Evolutionary conservation across 2,329 filamentous ascomycete genomes (phyloP), one percentile per base, ranked within the genome.

Genomic region (Alternaria longipes): DNA sequence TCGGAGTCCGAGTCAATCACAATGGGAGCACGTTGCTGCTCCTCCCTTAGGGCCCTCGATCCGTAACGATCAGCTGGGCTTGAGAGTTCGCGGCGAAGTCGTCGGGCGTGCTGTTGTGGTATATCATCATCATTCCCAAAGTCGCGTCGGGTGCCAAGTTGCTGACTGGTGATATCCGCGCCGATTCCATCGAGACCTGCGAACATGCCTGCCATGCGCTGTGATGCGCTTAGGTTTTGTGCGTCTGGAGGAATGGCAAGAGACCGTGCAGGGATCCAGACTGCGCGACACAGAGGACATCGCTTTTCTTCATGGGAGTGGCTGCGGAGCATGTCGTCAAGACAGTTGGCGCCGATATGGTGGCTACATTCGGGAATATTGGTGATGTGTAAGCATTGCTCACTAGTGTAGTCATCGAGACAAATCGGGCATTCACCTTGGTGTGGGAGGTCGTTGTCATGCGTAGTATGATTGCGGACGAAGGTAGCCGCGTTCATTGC

Each of bases 201-300:
- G 34, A 54, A 36, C 22, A 34, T 36, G 12, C n/a, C 34, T 42
- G 51, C 20, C 47, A 49, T 50, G 16, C 28, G 30, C 14, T 28
- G 34, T 28, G 28, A 53, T 14, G 12, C 38, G 18, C 16, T 20
- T 3, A 28, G 32, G 24, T n/a, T 26, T 18, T 34, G 52, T 8
- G 14, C 16, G 4, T 16, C 44, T 9, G 9, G 12, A 5, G 14
- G 30, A 14, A n/a, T 3, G 12, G 18, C 8, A 24, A 18, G 40
- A 16, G 30, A 3, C 26, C 16, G 22, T 24, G 49, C 45, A 7
- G 51, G n/a, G 38, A 67, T 62, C 69, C 69, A 74, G n/a, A 66
- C 18, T 2, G 68, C 56, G 12, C 70, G 66, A 45, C 70, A 73
- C n/a, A 71, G 18, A 5, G 66, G 68, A 50, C 70, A 72, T 16